Base-by-base conservation (phyloP, 1,284 basidiomycete genomes). In the Inonotus hispidus region DNA sequence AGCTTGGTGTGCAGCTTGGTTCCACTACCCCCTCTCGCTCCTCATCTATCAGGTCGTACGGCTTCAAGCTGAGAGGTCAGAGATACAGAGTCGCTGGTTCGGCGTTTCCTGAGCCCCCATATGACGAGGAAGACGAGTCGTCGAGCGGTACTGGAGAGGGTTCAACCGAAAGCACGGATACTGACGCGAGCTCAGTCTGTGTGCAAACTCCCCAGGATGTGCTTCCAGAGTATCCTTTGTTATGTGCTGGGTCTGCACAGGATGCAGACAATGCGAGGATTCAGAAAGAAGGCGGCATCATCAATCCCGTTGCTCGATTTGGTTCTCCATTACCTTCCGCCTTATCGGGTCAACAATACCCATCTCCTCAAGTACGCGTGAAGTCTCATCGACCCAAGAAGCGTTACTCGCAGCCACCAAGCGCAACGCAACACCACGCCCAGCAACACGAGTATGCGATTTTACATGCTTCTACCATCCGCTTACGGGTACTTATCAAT, bases 141-240 rank as follows among this genome's bases (percentile, higher is more conserved):
- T 49, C 53, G 16, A 55, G 43, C 13, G 50, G 38, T 10, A 47
- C 56, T 37, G 68, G 68, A 74, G 65, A 32, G 65, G 59, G 39
- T 66, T 69, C 21, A 70, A 8, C 8, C 16, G 50, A 52, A 14
- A 52, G 50, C 29, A 68, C 63, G 38, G 72, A 71, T 50, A 79
- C 79, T 3, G 81, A 80, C 53, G 81, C 79, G 0, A 83, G 84
- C 64, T 81, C 78, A 0, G 69, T 84, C 11, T 80, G 78, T 0
- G 69, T 83, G 11, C 82, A 82, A 64, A 84, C 82, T 0, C 82
- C 82, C 7, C 71, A 77, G 3, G 77, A 80, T 11, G 70, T 68
- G n/a, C 69, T 52, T 10, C 58, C 50, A 4, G 59, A 71, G 53
- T 68, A 65, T 54, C 61, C 64, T 35, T 53, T 64, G 57, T n/a